Base-by-base conservation (phyloP, 2,329 filamentous ascomycete species). In the Passalora sequoiae region DNA sequence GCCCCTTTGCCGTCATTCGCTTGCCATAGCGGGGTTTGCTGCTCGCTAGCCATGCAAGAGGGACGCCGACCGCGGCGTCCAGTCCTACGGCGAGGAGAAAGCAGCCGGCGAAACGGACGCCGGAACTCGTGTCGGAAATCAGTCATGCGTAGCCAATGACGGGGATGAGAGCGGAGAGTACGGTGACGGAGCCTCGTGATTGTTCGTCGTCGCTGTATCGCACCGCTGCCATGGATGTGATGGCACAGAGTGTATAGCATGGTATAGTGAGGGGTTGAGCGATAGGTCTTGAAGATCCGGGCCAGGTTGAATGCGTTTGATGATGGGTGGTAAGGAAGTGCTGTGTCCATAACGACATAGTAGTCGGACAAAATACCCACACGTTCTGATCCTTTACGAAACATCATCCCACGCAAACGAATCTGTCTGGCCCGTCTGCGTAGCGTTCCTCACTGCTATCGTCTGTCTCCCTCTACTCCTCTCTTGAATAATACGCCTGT, bases 281-380 rank as follows among this genome's bases (percentile, higher is more conserved):
- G 57, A 85, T 72, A 0, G 83, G 76, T 0, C 70, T 69, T 0
- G 77, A 72, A 70, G 83, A 86, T 2, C 59, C 60, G 1, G 68
- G 66, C 3, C 83, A n/a, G n/a, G n/a, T n/a, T n/a, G 81, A 39
- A 89, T 76, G 3, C 75, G 80, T 30, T 77, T 71, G 61, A 91
- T 87, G 52, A 91, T 89, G 4, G 84, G 88, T 0, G 86, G 86
- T 32, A 91, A 66, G 59, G 89, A 89, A 0, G 83, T 88, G 38
- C 80, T 83, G 63, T 81, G 89, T 4, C 84, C 83, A 57, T 89
- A 89, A n/a, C 0, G 89, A 71, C 78, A 89, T 84, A 1, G 81
- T 86, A 57, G 88, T 83, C 12, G 76, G 74, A 17, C 84, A 81
- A 60, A 88, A 88, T 1, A 74, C 66, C 73, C 81, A 87, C 17